Conservation (phyloP, 108 stramenopile genomes). For the Craspedostauros australis region DNA sequence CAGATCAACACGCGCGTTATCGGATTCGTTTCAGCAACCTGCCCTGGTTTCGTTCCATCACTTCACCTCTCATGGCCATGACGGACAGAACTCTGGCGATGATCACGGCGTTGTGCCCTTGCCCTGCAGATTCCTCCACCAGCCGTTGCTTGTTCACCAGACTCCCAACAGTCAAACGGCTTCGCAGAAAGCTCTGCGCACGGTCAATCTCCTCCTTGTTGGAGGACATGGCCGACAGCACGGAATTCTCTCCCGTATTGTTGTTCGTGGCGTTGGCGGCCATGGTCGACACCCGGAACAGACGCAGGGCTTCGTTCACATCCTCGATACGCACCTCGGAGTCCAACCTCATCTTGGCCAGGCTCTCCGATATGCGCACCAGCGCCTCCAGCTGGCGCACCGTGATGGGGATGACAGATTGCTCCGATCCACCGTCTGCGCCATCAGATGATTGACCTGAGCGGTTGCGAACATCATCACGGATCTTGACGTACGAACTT, state of each 20-base stretch:
- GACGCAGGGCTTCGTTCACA: slow-evolving; percentile 95
- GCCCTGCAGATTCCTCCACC: slow-evolving; percentile 76
- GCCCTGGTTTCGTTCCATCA: slow-evolving; percentile 79
- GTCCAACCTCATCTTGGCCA: slow-evolving; percentile 95
- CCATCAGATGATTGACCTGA: slow-evolving; percentile 10
- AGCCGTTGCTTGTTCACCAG: slow-evolving; percentile 80
- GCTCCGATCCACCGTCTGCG: slow-evolving; percentile 10
- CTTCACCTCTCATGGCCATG: slow-evolving; percentile 70
- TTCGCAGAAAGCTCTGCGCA: slow-evolving; percentile 69
- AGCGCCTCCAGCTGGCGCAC: slow-evolving; percentile 99
- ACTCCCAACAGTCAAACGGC: slow-evolving; percentile 61
- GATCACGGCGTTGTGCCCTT: slow-evolving; percentile 77
- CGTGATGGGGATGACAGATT: slow-evolving; percentile 94
- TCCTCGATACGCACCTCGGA: slow-evolving; percentile 90
- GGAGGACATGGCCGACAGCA: slow-evolving; percentile 1
- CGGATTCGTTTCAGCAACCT: slow-evolving; percentile 74
- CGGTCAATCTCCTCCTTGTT: slow-evolving; percentile 65
- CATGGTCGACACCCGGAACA: slow-evolving; percentile 98
- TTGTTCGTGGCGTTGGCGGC: slow-evolving; percentile 82
- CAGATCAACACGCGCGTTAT: slow-evolving; percentile 10
- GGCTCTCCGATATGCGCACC: slow-evolving; percentile 91
- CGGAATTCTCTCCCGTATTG: slow-evolving; percentile 7
- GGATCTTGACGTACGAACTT: slow-evolving; percentile 91
- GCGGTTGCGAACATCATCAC: slow-evolving; percentile 83
- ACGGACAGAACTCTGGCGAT: slow-evolving; percentile 64